Base-by-base conservation (phyloP, 257 asterid species). In the Solanum sejunctum region DNA sequence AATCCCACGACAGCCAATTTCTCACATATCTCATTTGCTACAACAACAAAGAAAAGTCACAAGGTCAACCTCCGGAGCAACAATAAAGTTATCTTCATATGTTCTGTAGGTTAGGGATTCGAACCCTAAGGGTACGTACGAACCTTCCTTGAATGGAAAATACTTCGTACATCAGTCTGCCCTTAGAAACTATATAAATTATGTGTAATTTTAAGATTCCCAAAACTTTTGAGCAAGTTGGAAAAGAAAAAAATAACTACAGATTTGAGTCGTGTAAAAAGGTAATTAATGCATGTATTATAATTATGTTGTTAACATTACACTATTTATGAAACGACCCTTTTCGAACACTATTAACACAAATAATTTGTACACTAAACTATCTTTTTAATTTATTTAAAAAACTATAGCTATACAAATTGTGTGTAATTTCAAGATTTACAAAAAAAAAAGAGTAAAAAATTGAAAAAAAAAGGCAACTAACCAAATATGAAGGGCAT, bases 401-500 rank as follows among this genome's bases (percentile, higher is more conserved):
- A 66, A 71, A 20, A 55, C 4, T 55, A 55, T 17, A 55, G 60
- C 17, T 81, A 60, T 58, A 12, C 8, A 58, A 36, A 56, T 10
- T 32, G 32, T 21, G 12, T 66, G 12, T 73, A 72, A 26, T 47
- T 73, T 7, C 81, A 73, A 73, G n/a, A 73, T 21, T 73, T 3
- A 45, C 26, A 8, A 36, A 32, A 32, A 32, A 32, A 61, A 26
- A 36, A 36, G 39, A 6, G 21, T 17, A 54, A 32, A 23, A 61
- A 8, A 18, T 18, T 54, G 73, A 7, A 47, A 23, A 8, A 13
- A 10, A 86, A 54, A 55, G 87, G 83, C 2, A 73, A 70, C 93
- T 88, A 91, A 94, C 98, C 94, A 75, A 95, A 95, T 72, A 95
- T 95, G 92, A 95, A 95, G 57, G 98, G 98, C 98, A 95, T 93